phyloP scores from a whole-genome alignment of 805 yeast species.

The Saccharomycopsis sp. region DNA sequence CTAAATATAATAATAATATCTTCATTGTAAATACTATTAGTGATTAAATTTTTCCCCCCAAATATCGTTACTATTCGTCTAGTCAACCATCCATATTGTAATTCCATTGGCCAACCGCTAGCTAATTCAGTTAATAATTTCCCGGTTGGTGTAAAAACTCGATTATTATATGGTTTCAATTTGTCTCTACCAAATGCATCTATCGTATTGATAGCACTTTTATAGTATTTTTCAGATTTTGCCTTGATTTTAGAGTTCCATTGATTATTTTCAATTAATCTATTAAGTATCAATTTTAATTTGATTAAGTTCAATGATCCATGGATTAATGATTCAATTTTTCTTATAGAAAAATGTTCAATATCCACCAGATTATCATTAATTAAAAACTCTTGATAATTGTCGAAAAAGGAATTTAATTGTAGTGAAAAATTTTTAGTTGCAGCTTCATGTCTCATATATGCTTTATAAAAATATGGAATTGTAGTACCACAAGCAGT shows the following conservation, averaged over 20 bases:
- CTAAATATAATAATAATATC: slow-evolving; percentile 73
- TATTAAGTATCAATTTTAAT: slow-evolving; percentile 57
- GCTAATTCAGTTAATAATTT: slow-evolving; percentile 81
- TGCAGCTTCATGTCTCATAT: slow-evolving; percentile 91
- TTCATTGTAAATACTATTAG: slow-evolving; percentile 28
- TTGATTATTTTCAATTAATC: slow-evolving; percentile 45
- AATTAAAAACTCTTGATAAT: slow-evolving; percentile 29
- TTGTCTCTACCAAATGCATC: slow-evolving; percentile 71
- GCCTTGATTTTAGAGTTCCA: slow-evolving; percentile 33
- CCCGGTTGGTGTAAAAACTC: slow-evolving; percentile 89
- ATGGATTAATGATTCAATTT: slow-evolving; percentile 54
- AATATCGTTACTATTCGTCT: slow-evolving; percentile 78
- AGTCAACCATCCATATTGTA: slow-evolving; percentile 84
- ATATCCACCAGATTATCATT: slow-evolving; percentile 22
- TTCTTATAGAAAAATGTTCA: slow-evolving; percentile 38
- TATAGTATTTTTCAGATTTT: slow-evolving; percentile 35
- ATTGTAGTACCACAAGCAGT: slow-evolving; percentile 76
- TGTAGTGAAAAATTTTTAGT: slow-evolving; percentile 53
- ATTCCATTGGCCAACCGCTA: slow-evolving; percentile 76
- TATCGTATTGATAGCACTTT: slow-evolving; percentile 55
- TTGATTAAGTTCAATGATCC: slow-evolving; percentile 68
- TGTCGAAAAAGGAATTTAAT: slow-evolving; percentile 36
- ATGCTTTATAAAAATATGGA: slow-evolving; percentile 89
- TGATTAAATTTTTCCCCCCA: slow-evolving; percentile 36
- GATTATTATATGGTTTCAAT: slow-evolving; percentile 43